Evolutionary conservation across 108 stramenopile genomes (phyloP), one percentile per base, ranked within the genome.

Genomic region (Bacterosira constricta): DNA sequence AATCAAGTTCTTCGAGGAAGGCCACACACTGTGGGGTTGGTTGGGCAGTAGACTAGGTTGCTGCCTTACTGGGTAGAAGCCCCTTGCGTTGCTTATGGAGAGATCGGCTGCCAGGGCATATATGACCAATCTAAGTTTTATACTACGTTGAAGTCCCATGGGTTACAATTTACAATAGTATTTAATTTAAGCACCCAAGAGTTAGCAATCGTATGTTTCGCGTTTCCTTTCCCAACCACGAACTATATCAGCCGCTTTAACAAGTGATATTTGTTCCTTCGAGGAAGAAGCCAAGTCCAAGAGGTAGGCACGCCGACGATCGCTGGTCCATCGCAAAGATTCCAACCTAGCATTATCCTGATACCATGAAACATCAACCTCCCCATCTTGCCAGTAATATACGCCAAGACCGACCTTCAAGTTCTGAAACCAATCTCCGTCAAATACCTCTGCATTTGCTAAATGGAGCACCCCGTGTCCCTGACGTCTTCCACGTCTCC

Each of bases 321-420:
- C 79, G 12, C 72, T 80, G 1, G 66, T 71, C 79, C 79, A 80
- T 15, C 79, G 56, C 13, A 80, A 38, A 26, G 79, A 80, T 56
- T 72, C 66, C 30, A 66, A 5, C 42, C 79, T 66, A 41, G 27
- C 34, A 68, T 80, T 66, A 31, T 80, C 32, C 31, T 72, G 42
- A 32, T 80, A 80, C 71, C 64, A 65, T 8, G 66, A 68, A n/a
- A 80, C 35, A 50, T 80, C 79, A 41, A 66, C 79, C n/a, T 80
- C 79, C 4, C 79, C 79, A 32, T 80, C 79, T 20, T 39, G 34
- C 79, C 79, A 80, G 44, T 47, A 73, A 29, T 80, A 80, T 4
- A 59, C 30, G 0, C 79, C 79, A 41, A 80, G 35, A 18, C 79
- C 79, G 55, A 72, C 50, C 54, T 80, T 80, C 35, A 67, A 60